Base-by-base conservation (phyloP, 208 protist species). In the Trypanosoma caninum region DNA sequence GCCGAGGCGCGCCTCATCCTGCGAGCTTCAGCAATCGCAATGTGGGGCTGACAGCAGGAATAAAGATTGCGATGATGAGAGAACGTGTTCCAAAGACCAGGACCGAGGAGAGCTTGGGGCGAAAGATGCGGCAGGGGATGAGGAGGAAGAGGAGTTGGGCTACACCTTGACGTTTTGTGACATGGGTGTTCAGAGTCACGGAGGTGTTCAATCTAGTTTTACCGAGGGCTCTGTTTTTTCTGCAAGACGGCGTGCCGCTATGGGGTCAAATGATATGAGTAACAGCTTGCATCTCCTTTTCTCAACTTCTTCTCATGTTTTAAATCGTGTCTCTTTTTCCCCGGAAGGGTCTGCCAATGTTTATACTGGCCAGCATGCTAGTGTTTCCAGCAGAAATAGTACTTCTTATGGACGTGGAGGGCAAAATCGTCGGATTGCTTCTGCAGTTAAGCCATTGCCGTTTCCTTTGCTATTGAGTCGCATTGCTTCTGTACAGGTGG, bases 81-180 rank as follows among this genome's bases (percentile, higher is more conserved):
- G n/a, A n/a, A n/a, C n/a, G n/a, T n/a, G n/a, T n/a, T n/a, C n/a
- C n/a, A n/a, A n/a, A n/a, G n/a, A n/a, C n/a, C n/a, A n/a, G n/a
- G n/a, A n/a, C n/a, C n/a, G n/a, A n/a, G n/a, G n/a, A n/a, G n/a
- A n/a, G n/a, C n/a, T n/a, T n/a, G n/a, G n/a, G n/a, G n/a, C n/a
- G n/a, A n/a, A n/a, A n/a, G n/a, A n/a, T 13, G 44, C 44, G 31
- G 18, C 46, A 65, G 37, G 18, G 66, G 65, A 75, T 8, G 71
- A 74, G 5, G 59, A 59, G 40, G 65, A 31, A n/a, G 75, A 81
- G 34, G 78, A 84, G 48, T 65, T 94, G 45, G 84, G 87, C 35
- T 94, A 83, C 74, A 74, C 75, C 13, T 40, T 94, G 11, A 86
- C 80, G 7, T 81, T 86, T 45, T 90, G 84, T 50, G 84, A 90